Conservation (phyloP, 73 alveolate genomes). For the Paramecium sonneborni region DNA sequence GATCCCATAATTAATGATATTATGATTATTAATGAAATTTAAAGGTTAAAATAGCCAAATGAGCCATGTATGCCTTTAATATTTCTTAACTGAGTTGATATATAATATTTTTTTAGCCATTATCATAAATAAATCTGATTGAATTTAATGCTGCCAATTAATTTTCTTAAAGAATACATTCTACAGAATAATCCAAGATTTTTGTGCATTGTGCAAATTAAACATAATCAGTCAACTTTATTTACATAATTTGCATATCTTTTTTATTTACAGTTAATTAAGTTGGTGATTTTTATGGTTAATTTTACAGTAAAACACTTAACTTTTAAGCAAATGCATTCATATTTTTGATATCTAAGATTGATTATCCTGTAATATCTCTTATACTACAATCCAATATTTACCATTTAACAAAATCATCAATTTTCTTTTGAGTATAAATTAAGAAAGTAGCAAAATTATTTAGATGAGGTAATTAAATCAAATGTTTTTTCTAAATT, state of each 20-base stretch:
- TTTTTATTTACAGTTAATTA: background rate
- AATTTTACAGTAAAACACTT: background rate
- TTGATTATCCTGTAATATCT: background rate
- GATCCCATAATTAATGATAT: background rate
- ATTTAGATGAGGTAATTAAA: background rate
- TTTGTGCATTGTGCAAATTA: background rate
- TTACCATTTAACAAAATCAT: constrained; percentile 38
- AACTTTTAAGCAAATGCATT: constrained; percentile 11
- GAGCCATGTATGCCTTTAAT: background rate
- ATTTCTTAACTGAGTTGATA: background rate
- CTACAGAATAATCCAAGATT: background rate
- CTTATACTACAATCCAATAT: constrained; percentile 32
- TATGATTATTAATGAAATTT: background rate
- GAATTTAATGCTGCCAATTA: background rate
- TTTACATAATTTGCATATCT: constrained; percentile 40
- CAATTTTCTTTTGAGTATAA: background rate
- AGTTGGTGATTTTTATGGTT: constrained; percentile 2
- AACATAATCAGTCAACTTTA: background rate
- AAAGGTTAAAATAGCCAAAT: background rate
- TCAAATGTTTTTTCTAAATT: background rate
- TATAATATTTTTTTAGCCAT: background rate
- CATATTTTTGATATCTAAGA: constrained; percentile 6
- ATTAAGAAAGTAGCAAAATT: constrained; percentile 21
- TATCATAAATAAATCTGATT: background rate
- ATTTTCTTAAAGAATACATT: background rate